phyloP scores from a whole-genome alignment of 495 filamentous ascomycete genomes.

The Hypomontagnella monticulosa region DNA sequence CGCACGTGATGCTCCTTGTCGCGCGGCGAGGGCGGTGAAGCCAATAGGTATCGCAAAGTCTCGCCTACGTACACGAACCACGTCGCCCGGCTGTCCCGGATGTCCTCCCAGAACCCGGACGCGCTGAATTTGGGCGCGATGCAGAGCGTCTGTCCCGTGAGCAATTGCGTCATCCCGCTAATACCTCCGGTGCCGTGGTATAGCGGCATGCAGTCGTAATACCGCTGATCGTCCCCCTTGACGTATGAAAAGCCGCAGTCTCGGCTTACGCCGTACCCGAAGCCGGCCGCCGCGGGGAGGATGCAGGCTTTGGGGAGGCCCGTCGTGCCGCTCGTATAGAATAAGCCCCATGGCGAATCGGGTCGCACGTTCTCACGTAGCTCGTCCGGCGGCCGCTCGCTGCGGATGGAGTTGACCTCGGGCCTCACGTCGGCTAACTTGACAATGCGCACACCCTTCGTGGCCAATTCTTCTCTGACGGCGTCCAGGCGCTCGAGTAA shows the following conservation, averaged over 20 bases:
- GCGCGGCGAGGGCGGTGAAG: constrained; percentile 68
- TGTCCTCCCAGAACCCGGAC: constrained; percentile 77
- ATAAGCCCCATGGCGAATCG: constrained; percentile 65
- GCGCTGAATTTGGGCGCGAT: constrained; percentile 76
- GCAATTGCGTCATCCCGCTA: constrained; percentile 61
- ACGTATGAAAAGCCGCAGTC: constrained; percentile 42
- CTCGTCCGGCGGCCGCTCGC: constrained; percentile 60
- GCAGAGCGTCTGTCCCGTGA: constrained; percentile 68
- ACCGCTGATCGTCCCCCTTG: constrained; percentile 58
- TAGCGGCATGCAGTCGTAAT: constrained; percentile 82
- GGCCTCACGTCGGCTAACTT: constrained; percentile 57
- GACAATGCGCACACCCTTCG: constrained; percentile 62
- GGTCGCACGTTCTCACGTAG: constrained; percentile 58
- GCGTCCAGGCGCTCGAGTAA: constrained; percentile 66
- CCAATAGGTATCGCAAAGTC: constrained; percentile 78
- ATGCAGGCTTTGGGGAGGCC: constrained; percentile 70
- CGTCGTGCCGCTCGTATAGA: constrained; percentile 79
- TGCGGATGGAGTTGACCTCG: constrained; percentile 59
- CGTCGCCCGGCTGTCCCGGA: constrained; percentile 73
- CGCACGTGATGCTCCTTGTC: constrained; percentile 74
- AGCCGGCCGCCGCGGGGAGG: constrained; percentile 58
- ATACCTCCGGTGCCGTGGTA: constrained; percentile 81
- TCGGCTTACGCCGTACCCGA: constrained; percentile 41
- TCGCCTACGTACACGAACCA: constrained; percentile 87
- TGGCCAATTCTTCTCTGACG: constrained; percentile 56